Evolutionary conservation across 164 flowering plant genomes (phyloP).

Genomic region (Annona cherimola): DNA sequence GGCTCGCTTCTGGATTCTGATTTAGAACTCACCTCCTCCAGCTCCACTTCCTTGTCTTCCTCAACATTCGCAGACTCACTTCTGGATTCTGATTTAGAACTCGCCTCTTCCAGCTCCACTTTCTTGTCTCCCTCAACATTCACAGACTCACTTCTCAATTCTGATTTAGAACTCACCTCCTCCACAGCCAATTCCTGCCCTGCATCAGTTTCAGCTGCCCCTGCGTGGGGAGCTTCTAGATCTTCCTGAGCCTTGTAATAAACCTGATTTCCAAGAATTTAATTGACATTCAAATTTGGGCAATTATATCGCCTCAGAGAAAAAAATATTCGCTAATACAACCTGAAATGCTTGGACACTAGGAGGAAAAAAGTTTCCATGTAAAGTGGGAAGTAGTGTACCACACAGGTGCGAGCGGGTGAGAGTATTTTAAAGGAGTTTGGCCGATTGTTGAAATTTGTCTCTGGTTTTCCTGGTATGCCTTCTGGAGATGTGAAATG

Average conservation of each 20-base stretch:
- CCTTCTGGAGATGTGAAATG: conserved; percentile 98
- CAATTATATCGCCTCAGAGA: background rate
- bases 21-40: too few relatives aligned
- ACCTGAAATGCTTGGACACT: background rate
- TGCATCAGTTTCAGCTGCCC: background rate
- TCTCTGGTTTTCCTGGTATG: conserved; percentile 87
- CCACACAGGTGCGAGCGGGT: conserved; percentile 93
- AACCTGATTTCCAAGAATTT: conserved; percentile 27
- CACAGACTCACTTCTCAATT: conserved; percentile 5
- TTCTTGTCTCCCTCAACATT: conserved; percentile 4
- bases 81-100: too few relatives aligned
- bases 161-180: conserved; percentile 15
- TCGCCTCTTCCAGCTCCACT: conserved; percentile 12
- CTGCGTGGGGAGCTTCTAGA: conserved; percentile 15
- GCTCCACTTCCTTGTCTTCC: too few relatives aligned
- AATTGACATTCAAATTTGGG: background rate
- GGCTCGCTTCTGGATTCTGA: too few relatives aligned
- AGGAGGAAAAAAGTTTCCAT: background rate
- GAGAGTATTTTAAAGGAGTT: conserved; percentile 84
- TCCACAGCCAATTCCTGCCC: conserved; percentile 9
- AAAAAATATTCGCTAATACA: background rate
- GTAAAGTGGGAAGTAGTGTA: conserved; percentile 23
- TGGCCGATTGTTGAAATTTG: conserved; percentile 94
- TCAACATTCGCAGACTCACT: too few relatives aligned
- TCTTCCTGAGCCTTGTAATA: conserved; percentile 52